Base-by-base conservation (phyloP, 2,329 filamentous ascomycete genomes). In the Trichoderma afroharzianum region DNA sequence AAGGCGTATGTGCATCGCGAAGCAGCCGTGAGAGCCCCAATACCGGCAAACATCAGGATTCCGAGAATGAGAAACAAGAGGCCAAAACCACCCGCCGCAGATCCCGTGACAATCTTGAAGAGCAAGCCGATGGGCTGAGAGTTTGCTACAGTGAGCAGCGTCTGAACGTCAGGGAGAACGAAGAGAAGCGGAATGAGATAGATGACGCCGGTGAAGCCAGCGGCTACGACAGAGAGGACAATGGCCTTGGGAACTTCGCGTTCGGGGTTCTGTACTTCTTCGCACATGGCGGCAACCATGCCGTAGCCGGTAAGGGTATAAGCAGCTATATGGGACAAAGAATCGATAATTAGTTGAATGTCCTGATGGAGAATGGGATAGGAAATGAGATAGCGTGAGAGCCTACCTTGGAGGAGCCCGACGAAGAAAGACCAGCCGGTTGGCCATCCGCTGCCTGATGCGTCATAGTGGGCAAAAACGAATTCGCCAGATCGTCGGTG, bases 181-280 rank as follows among this genome's bases (percentile, higher is more conserved):
- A 95, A 94, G 30, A 95, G 85, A 74, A 95, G 86, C 0, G 92
- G 92, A 57, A 95, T 88, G 15, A 94, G 80, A 79, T 92, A 94
- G 74, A 82, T 71, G 74, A 83, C 85, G 36, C 90, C 90, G 1
- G 90, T 92, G 62, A 88, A 80, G 57, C 88, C 88, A 50, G 90
- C 90, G 47, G 92, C 92, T 36, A 82, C 80, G 59, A 92, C 90
- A 73, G 89, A 91, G 72, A 87, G 87, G 47, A 92, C 85, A 85
- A 92, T 92, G 75, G 92, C 90, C 75, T 86, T 87, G 26, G 91
- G 91, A 1, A 90, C 90, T 74, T 91, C 85, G 6, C 88, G 83
- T 18, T 89, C 83, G 1, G 88, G 85, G 73, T 88, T 84, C 43
- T 88, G 88, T n/a, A 91, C 89, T 76, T 91, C 88, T 73, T 88